Evolutionary conservation across 768 basidiomycete genomes (phyloP).

Genomic region (Leccinellum rugosiceps): DNA sequence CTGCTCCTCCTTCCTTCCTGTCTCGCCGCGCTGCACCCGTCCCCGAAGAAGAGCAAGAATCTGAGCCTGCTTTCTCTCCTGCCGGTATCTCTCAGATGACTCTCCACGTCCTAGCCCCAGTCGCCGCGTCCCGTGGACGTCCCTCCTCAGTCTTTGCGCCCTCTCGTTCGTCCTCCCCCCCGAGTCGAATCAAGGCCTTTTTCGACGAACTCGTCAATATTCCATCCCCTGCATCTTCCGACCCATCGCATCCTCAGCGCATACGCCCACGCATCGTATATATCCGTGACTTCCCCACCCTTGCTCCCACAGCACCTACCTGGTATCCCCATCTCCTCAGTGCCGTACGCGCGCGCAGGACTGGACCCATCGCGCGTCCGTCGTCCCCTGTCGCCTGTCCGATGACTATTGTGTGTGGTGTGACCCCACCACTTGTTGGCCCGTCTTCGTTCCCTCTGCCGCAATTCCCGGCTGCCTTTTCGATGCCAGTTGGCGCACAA

Average conservation of each 20-base stretch:
- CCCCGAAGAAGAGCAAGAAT: constrained; percentile 46
- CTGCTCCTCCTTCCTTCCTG: constrained; percentile 28
- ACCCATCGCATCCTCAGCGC: constrained; percentile 21
- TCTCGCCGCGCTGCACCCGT: constrained; percentile 23
- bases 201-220: constrained; percentile 77
- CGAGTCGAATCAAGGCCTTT: constrained; percentile 62
- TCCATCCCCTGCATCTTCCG: constrained; percentile 33
- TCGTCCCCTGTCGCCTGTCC: constrained; percentile 64
- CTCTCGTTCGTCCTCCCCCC: constrained; percentile 41
- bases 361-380: constrained; percentile 57
- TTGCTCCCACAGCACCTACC: constrained; percentile 63
- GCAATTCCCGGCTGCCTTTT: constrained; percentile 12
- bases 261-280: constrained; percentile 72
- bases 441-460: constrained; percentile 28
- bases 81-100: constrained; percentile 41
- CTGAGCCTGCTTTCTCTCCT: constrained; percentile 43
- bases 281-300: constrained; percentile 75
- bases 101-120: constrained; percentile 41
- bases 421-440: constrained; percentile 72
- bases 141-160: constrained; percentile 35
- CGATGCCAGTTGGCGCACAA: constrained; percentile 11
- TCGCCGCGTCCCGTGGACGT: constrained; percentile 33
- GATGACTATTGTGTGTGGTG: constrained; percentile 84
- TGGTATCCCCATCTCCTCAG: constrained; percentile 83
- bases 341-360: constrained; percentile 74